Base-by-base conservation (phyloP, 1,284 basidiomycete genomes). In the Naganishia sp. region DNA sequence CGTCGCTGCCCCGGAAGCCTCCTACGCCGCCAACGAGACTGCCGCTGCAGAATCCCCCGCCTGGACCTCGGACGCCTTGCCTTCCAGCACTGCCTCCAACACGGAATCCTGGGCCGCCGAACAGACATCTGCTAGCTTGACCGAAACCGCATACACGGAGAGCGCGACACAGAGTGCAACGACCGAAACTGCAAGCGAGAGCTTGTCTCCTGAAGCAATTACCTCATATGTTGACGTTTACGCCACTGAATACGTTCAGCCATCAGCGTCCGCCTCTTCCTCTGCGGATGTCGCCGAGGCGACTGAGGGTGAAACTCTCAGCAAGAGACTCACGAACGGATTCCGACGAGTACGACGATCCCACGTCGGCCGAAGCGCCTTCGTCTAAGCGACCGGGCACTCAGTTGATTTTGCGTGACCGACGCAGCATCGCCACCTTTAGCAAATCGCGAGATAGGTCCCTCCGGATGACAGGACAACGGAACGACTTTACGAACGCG, bases 181-280 rank as follows among this genome's bases (percentile, higher is more conserved):
- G 11, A 31, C 16, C 7, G 13, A 15, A 15, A 53, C 31, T 33
- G 33, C 33, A 31, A 44, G 21, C 56, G 54, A 55, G 23, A 48
- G 44, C 23, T 53, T 13, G 13, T 42, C 25, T 39, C 31, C n/a
- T 4, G 65, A 61, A 2, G 50, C 33, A 15, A 31, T 63, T 33
- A 66, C 65, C 28, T 66, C 65, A 16, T 66, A 55, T 33, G 65
- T 66, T 36, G 65, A 66, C 13, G 65, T 44, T 21, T 54, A 55
- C 57, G 65, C 43, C 10, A 66, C 65, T 31, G 45, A 48, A 25
- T 66, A 66, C 59, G 65, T 66, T 7, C 42, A 63, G 53, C 65
- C 65, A 11, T 55, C 55, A 13, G 56, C 64, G 2, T 45, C 50
- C 23, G 55, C 48, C 5, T 57, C 59, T 9, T 43, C 48, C n/a